Base-by-base conservation (phyloP, 768 basidiomycete genomes). In the Rhizopogon vinicolor region DNA sequence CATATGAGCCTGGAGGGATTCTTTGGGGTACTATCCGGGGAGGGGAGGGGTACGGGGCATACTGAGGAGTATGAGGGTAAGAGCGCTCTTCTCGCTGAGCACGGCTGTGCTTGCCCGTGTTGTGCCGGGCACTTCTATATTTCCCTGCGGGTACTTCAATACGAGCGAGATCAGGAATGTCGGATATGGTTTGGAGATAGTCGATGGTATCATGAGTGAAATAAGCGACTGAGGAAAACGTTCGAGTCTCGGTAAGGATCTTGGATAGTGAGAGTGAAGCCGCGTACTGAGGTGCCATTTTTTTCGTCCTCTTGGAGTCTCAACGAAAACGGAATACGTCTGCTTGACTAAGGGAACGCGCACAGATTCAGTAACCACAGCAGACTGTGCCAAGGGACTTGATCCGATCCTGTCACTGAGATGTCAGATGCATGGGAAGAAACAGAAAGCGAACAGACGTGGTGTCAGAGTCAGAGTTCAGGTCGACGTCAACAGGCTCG, bases 201-300 rank as follows among this genome's bases (percentile, higher is more conserved):
- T 85, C 76, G 33, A 82, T 66, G 0, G 83, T 80, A 31, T 86
- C 83, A 41, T 83, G 77, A 0, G 85, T 87, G 63, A 84, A 90
- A 70, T 91, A 91, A 8, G 89, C 89, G 62, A 89, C 89, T 91
- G 61, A 9, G 50, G 46, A 29, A 19, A 19, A 62, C 19, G 12
- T 19, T 37, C 13, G 46, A 14, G 31, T 56, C 57, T 41, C 43
- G 41, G 42, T 14, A 25, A 57, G 18, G 16, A 41, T 18, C 14
- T 37, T 19, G 33, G 16, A 37, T 37, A 6, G 41, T 35, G 39
- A 37, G 44, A 53, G 49, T 22, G 61, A 58, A 44, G 55, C 41
- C 13, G 71, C 85, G 51, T 67, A 89, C 89, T 90, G 33, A 91
- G 76, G 61, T 91, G 89, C 89, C 89, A 91, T 62, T 91, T 91